Evolutionary conservation across 2,329 filamentous ascomycete genomes (phyloP).

Genomic region (Aspergillus quadricinctus): DNA sequence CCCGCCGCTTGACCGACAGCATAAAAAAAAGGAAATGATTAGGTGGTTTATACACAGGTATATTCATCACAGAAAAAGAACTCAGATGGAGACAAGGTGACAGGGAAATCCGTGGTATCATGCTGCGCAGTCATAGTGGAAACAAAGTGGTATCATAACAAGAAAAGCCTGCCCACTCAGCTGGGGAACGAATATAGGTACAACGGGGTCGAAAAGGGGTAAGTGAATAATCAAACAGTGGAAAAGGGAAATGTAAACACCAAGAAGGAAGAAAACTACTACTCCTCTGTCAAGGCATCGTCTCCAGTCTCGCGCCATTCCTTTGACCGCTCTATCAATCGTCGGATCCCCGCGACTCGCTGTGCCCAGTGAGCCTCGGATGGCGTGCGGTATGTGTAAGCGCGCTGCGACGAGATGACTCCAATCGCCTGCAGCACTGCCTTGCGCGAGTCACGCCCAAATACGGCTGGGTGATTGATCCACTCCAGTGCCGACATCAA

Average conservation of each 20-base stretch:
- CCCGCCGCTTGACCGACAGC: not conserved
- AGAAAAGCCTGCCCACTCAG: constrained; percentile 9
- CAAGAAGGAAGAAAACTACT: constrained; percentile 10
- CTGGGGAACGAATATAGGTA: constrained; percentile 1
- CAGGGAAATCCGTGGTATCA: constrained; percentile 28
- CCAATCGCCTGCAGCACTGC: constrained; percentile 94
- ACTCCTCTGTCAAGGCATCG: constrained; percentile 61
- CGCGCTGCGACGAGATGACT: constrained; percentile 90
- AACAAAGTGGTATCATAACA: constrained; percentile 41
- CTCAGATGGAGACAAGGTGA: not conserved
- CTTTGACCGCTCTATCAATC: constrained; percentile 74
- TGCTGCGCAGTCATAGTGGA: constrained; percentile 30
- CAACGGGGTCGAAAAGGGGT: constrained; percentile 4
- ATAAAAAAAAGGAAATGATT: not conserved
- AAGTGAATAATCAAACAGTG: constrained; percentile 8
- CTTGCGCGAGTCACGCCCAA: constrained; percentile 89
- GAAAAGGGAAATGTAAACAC: constrained; percentile 7
- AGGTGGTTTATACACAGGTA: constrained; percentile 8
- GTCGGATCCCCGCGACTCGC: constrained; percentile 74
- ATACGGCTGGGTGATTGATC: constrained; percentile 96
- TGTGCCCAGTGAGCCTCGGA: constrained; percentile 87
- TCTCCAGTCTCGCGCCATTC: constrained; percentile 88
- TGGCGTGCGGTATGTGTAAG: constrained; percentile 86
- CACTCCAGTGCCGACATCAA: constrained; percentile 88
- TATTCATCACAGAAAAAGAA: not conserved